Evolutionary conservation across 345 rosid species (phyloP), one percentile per base, ranked within the genome.

Genomic region (Eutrema heterophyllum): DNA sequence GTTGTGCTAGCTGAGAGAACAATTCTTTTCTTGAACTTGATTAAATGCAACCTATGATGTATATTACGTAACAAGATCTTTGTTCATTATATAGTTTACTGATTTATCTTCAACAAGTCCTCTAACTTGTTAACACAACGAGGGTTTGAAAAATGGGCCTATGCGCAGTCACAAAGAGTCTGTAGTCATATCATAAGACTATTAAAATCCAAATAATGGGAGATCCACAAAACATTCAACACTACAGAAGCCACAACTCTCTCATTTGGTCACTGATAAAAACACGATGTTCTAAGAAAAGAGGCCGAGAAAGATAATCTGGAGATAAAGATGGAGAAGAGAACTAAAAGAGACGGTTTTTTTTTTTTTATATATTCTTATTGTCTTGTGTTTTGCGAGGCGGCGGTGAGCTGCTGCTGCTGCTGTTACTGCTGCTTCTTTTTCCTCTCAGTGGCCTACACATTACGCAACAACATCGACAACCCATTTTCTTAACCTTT

Each of bases 381-480:
- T 44, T 27, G 35, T 49, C 43, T 76, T 65, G 70, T 2, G 82
- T 46, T 75, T 85, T 92, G 32, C 90, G 94, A 67, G 90, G 88
- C 3, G 92, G 96, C 0, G 97, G 91, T 72, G 90, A 82, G 78
- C 93, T 83, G 85, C 97, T 83, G 85, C 95, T 87, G 84, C 97
- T 83, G 82, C 97, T 89, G 75, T 89, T 89, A 60, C 83, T 89
- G 84, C 91, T 86, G 76, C 87, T 82, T 63, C 96, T 87, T 83
- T 90, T 84, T 73, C 94, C 93, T 78, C 93, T 83, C 79, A 88
- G 35, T n/a, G 94, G 93, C 94, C 99, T 92, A 64, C 55, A 80
- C 26, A 68, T 15, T 38, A 33, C 18, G 18, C 69, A 60, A 50
- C 61, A 60, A 41, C 13, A 43, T 13, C 51, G 41, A 30, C 24